Evolutionary conservation across 805 yeast genomes (phyloP), one percentile per base, ranked within the genome.

Genomic region (Candida taoyuanica): DNA sequence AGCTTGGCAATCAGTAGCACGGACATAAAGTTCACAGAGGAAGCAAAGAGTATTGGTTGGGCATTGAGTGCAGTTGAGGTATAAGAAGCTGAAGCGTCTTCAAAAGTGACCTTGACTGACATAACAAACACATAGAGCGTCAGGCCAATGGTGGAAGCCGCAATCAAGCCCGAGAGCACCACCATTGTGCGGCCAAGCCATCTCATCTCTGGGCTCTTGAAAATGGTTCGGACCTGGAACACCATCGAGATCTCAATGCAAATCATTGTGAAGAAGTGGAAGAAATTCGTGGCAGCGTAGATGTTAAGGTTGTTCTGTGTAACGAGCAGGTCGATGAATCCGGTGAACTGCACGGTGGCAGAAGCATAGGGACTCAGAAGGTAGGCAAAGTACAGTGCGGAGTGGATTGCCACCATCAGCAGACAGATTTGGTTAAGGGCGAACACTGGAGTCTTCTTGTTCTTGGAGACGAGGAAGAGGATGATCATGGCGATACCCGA

Each of bases 171-270:
- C 0, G 78, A 61, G 0, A 71, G 15, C 0, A 49, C 40, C 1
- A 76, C 65, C 19, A 74, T 53, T 0, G 60, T 5, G 27, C 56
- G 39, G 1, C 79, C 74, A 25, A 73, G 42, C 19, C 50, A 58
- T 29, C 63, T 66, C 8, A 33, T 63, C n/a, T 68, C 69, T 15
- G 79, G 76, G n/a, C 74, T 67, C 39, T 73, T 69, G 63, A 85
- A 85, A 34, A 93, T 78, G 23, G 82, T 73, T 44, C 67, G 71
- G 7, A 84, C 74, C 62, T 91, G 98, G 54, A 77, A 77, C 2
- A 79, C 68, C 52, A 91, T 61, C 0, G 93, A 80, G 0, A 64
- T 45, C 57, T 86, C 84, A 37, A 89, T 74, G 8, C 75, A 64
- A 1, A 70, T 62, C 15, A 85, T 70, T 31, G 87, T 60, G 11